Conservation (phyloP, 202 grass and related monocot species). For the Saccharum hybrid region DNA sequence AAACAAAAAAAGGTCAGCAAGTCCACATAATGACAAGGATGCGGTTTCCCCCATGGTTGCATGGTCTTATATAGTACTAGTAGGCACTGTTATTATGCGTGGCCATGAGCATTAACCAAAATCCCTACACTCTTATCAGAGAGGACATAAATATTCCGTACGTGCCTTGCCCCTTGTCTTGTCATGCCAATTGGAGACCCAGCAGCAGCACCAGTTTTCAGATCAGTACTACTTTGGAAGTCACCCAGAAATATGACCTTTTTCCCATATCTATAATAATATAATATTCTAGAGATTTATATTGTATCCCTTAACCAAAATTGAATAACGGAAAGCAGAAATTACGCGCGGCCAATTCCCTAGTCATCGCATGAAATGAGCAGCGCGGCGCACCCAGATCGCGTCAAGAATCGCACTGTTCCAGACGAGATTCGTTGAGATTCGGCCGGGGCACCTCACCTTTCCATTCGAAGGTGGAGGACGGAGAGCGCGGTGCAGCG, state of each 20-base stretch:
- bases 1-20: neutral
- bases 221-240: neutral
- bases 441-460: constrained; percentile 54
- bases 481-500: constrained; percentile 62
- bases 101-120: neutral
- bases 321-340: neutral
- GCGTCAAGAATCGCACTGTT: neutral
- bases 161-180: neutral
- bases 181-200: neutral
- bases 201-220: neutral
- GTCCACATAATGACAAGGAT: neutral
- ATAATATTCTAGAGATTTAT: neutral
- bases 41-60: neutral
- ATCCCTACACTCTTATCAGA: neutral
- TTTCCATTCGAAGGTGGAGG: constrained; percentile 81
- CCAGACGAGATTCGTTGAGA: neutral
- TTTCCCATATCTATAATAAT: neutral
- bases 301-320: neutral
- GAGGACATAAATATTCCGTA: neutral
- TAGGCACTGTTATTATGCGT: neutral
- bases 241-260: constrained; percentile 8
- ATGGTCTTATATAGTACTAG: neutral
- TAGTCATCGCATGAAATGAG: neutral
- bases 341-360: neutral
- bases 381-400: constrained; percentile 28